These are phyloP conservation scores for Leccinum subgranulosum DNA, from an alignment of 768 basidiomycete genomes.

Conservation along the genomic window DNA sequence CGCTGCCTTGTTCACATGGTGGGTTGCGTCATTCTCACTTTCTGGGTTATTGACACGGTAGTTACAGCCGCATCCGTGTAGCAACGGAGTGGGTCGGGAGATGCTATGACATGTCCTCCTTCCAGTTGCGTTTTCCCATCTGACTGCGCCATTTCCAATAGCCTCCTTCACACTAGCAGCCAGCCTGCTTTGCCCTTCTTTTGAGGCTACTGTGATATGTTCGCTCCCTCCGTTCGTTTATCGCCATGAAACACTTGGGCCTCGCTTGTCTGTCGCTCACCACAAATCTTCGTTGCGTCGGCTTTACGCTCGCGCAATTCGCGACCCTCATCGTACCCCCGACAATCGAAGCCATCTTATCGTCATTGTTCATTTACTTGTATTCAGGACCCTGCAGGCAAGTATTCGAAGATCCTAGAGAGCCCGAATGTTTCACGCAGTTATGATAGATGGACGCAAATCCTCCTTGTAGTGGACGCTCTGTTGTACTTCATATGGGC, in stretches of 20 bases:
- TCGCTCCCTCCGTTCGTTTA: conserved; percentile 16
- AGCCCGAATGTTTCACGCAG: conserved; percentile 1
- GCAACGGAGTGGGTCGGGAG: conserved; percentile 13
- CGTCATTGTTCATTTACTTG: conserved; percentile 47
- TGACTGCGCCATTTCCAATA: conserved; percentile 13
- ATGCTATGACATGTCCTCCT: conserved; percentile 9
- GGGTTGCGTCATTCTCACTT: background rate
- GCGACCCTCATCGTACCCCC: conserved; percentile 58
- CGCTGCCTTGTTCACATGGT: background rate
- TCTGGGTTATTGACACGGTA: conserved; percentile 9
- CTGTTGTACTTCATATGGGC: conserved; percentile 57
- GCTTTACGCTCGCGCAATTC: conserved; percentile 45
- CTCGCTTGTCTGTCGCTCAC: conserved; percentile 67
- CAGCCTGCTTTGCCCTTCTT: conserved; percentile 42
- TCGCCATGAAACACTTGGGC: conserved; percentile 39
- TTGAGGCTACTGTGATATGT: conserved; percentile 35
- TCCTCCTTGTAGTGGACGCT: conserved; percentile 61
- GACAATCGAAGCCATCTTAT: conserved; percentile 59
- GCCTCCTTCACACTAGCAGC: conserved; percentile 33
- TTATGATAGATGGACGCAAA: conserved; percentile 42
- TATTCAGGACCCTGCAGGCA: conserved; percentile 50
- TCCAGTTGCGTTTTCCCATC: conserved; percentile 22
- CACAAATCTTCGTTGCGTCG: conserved; percentile 67
- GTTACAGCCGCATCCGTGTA: conserved; percentile 19
- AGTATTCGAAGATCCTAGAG: conserved; percentile 21